Base-by-base conservation (phyloP, 345 rosid genomes). In the Xanthoceras sorbifolium region DNA sequence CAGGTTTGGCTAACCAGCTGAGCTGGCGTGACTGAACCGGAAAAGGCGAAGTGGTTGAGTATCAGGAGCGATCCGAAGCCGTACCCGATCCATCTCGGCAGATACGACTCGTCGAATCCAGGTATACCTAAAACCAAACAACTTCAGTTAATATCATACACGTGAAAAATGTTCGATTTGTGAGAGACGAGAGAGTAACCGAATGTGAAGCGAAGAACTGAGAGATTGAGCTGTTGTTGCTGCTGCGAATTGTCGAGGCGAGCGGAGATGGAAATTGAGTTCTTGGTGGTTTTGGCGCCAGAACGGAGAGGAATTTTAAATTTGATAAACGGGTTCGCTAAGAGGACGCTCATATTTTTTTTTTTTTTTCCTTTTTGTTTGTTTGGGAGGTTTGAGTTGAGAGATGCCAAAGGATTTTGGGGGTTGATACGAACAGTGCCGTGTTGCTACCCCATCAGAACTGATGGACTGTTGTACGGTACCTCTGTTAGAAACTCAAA, bases 21-120 rank as follows among this genome's bases (percentile, higher is more conserved):
- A 3, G 90, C 87, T 0, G 86, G 72, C 48, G 87, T 82, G 48
- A 75, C 68, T 31, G 84, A 77, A 79, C 76, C 77, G 9, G 89
- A 87, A 42, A 89, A 90, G 1, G 79, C 70, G 15, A 89, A 89
- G 74, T 87, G 91, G 64, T 91, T 89, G 73, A 89, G 38, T 15
- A 89, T 4, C 78, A 95, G 80, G 73, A 95, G 94, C 32, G 97
- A 92, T 29, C 99, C 97, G 73, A 95, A 93, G 61, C 99, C 98
- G 81, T 87, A 95, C 0, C 98, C 99, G 5, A 95, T 87, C 92
- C 92, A 95, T 82, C 97, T 87, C 31, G 99, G 99, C 73, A 95
- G 84, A 81, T 90, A 89, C 40, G 97, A 93, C 80, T 96, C 99
- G 78, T 96, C 97, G 22, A 93, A 71, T 72, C 99, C 97, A 75